Evolutionary conservation across 495 filamentous ascomycete species (phyloP).

Genomic region (Aspergillus heteromorphus): DNA sequence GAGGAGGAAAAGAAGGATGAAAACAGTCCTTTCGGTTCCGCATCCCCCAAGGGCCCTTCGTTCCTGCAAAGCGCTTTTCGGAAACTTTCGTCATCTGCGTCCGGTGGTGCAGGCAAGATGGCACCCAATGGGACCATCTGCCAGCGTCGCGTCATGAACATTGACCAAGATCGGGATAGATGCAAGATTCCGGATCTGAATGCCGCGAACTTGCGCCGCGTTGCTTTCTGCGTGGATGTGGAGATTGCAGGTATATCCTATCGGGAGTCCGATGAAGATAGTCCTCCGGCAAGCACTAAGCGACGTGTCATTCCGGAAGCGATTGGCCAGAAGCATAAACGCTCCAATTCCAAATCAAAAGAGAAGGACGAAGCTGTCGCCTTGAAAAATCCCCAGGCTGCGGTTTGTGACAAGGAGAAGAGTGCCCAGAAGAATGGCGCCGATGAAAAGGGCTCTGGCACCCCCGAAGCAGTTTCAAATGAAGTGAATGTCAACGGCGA

Average conservation of each 20-base stretch:
- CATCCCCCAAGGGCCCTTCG: slow-evolving; percentile 62
- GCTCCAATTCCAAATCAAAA: slow-evolving; percentile 53
- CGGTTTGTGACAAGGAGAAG: slow-evolving; percentile 54
- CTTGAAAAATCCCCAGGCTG: slow-evolving; percentile 55
- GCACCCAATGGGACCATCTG: slow-evolving; percentile 53
- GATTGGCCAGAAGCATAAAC: slow-evolving; percentile 46
- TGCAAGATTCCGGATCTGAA: slow-evolving; percentile 76
- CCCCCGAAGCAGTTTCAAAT: slow-evolving; percentile 13
- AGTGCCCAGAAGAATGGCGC: slow-evolving; percentile 14
- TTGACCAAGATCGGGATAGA: slow-evolving; percentile 72
- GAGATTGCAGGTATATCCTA: slow-evolving; percentile 76
- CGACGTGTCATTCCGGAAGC: slow-evolving; percentile 23
- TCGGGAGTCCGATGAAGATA: slow-evolving; percentile 37
- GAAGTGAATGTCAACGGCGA: slow-evolving; percentile 32
- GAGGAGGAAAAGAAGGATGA: slow-evolving; percentile 45
- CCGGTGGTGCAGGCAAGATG: slow-evolving; percentile 44
- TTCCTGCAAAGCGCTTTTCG: slow-evolving; percentile 79
- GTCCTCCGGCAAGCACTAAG: slow-evolving; percentile 23
- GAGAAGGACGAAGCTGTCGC: slow-evolving; percentile 65
- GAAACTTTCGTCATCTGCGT: slow-evolving; percentile 68
- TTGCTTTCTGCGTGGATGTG: slow-evolving; percentile 95
- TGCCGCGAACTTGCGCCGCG: slow-evolving; percentile 72
- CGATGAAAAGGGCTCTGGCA: slow-evolving; percentile 18
- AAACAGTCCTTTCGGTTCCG: slow-evolving; percentile 59
- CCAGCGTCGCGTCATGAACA: slow-evolving; percentile 75